Evolutionary conservation across 371 early-diverging fungal genomes (phyloP).

Genomic region (Haplosporangium sp.): DNA sequence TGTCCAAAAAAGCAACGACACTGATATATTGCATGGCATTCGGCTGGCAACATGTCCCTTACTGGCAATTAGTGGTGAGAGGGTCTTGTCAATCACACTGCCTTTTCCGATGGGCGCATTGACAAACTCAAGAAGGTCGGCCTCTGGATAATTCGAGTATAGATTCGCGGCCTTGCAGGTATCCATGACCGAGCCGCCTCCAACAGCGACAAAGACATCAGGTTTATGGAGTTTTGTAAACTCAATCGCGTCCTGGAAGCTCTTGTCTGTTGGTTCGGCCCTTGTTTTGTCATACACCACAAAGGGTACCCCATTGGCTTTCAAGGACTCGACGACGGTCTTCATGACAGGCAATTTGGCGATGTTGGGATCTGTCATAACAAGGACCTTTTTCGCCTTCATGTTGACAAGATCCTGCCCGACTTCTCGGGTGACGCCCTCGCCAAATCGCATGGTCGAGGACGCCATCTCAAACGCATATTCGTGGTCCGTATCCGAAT

Average conservation of each 20-base stretch:
- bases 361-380: constrained; percentile 87
- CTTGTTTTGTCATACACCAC: constrained; percentile 83
- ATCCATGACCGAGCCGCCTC: constrained; percentile 94
- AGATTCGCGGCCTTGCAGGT: constrained; percentile 93
- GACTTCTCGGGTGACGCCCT: constrained; percentile 87
- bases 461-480: constrained; percentile 94
- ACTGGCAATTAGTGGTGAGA: constrained; percentile 87
- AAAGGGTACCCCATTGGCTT: constrained; percentile 73
- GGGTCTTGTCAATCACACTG: constrained; percentile 73
- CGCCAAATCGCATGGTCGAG: constrained; percentile 89
- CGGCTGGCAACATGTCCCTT: constrained; percentile 12
- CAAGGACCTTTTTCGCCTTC: constrained; percentile 83
- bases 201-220: constrained; percentile 91
- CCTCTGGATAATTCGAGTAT: constrained; percentile 84
- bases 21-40: neutral
- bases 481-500: constrained; percentile 57
- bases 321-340: constrained; percentile 84
- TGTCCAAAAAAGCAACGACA: too few relatives aligned
- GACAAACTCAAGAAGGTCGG: constrained; percentile 91
- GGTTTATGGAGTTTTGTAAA: constrained; percentile 80
- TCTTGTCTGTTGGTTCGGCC: constrained; percentile 87
- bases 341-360: constrained; percentile 81
- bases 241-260: constrained; percentile 83
- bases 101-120: constrained; percentile 95
- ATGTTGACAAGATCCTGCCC: constrained; percentile 88